Percentiles rank a stretch among this genome's conserved stretches.
These are phyloP conservation scores for Starmera quercuum DNA, from an alignment of 805 yeast genomes.

Conservation along the genomic window DNA sequence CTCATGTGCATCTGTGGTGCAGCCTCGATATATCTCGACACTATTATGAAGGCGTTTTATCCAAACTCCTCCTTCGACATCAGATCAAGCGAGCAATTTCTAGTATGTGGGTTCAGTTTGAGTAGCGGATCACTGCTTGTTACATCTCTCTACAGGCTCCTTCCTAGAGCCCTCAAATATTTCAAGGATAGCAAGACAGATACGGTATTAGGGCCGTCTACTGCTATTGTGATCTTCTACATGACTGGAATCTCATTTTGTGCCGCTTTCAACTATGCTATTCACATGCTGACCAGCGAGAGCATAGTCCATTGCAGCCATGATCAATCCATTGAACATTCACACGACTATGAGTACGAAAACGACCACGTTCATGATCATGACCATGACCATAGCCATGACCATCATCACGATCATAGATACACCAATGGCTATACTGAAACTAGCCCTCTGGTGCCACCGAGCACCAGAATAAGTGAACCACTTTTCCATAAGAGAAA, in stretches of 20 bases:
- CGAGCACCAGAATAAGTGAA: background rate
- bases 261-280: slow-evolving; percentile 47
- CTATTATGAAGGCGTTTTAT: slow-evolving; percentile 38
- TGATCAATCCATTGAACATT: slow-evolving; percentile 27
- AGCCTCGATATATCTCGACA: slow-evolving; percentile 53
- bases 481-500: slow-evolving; percentile 2
- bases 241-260: slow-evolving; percentile 58
- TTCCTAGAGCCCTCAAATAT: slow-evolving; percentile 60
- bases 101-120: slow-evolving; percentile 68
- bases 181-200: slow-evolving; percentile 21
- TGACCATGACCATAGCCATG: slow-evolving; percentile 11
- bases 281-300: slow-evolving; percentile 73
- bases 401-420: slow-evolving; percentile 3
- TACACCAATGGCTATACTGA: slow-evolving; percentile 1
- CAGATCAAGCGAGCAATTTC: slow-evolving; percentile 51
- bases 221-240: slow-evolving; percentile 36
- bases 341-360: slow-evolving; percentile 5
- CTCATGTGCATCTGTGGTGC: slow-evolving; percentile 69
- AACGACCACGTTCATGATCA: slow-evolving; percentile 12
- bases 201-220: slow-evolving; percentile 21
- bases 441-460: background rate
- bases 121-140: slow-evolving; percentile 78
- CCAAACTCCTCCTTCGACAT: slow-evolving; percentile 41
- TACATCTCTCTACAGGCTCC: slow-evolving; percentile 66
- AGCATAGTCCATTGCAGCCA: slow-evolving; percentile 85